phyloP scores from a whole-genome alignment of 1,139 yeast species.

The Trichomonascaceae sp. region DNA sequence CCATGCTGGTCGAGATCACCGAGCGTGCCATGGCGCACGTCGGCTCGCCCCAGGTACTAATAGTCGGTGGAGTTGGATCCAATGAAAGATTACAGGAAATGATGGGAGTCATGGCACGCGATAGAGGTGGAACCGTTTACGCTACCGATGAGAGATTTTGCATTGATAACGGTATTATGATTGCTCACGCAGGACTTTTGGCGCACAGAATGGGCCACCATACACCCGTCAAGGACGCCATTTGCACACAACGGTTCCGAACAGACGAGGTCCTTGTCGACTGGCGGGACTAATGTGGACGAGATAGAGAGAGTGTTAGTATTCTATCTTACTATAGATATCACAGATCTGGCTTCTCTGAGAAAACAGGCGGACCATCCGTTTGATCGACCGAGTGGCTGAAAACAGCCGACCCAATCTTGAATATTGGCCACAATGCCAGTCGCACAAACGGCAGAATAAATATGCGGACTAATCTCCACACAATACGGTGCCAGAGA shows the following conservation, averaged over 20 bases:
- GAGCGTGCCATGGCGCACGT: constrained; percentile 99
- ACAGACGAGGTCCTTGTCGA: constrained; percentile 87
- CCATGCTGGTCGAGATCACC: constrained; percentile 95
- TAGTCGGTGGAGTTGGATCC: constrained; percentile 98
- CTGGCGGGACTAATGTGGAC: constrained; percentile 50
- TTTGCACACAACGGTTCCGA: constrained; percentile 85
- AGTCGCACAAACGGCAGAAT: background rate
- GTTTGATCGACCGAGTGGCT: too few species aligned
- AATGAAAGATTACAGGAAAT: constrained; percentile 82
- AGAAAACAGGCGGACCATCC: too few species aligned
- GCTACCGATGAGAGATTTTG: constrained; percentile 97
- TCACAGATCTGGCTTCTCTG: too few species aligned
- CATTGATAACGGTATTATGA: constrained; percentile 96
- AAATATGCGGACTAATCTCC: constrained; percentile 12
- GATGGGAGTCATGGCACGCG: constrained; percentile 91
- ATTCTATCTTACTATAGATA: too few species aligned
- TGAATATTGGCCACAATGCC: constrained; percentile 41
- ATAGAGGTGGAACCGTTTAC: constrained; percentile 71
- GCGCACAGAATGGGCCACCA: constrained; percentile 71
- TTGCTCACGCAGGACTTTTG: constrained; percentile 92
- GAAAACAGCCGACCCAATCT: too few species aligned
- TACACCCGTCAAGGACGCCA: constrained; percentile 51
- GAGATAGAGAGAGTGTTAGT: too few species aligned
- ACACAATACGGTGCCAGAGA: constrained; percentile 46
- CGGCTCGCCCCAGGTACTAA: constrained; percentile 72